Evolutionary conservation across 2,329 filamentous ascomycete species (phyloP).

Genomic region (Aspergillus terreus): DNA sequence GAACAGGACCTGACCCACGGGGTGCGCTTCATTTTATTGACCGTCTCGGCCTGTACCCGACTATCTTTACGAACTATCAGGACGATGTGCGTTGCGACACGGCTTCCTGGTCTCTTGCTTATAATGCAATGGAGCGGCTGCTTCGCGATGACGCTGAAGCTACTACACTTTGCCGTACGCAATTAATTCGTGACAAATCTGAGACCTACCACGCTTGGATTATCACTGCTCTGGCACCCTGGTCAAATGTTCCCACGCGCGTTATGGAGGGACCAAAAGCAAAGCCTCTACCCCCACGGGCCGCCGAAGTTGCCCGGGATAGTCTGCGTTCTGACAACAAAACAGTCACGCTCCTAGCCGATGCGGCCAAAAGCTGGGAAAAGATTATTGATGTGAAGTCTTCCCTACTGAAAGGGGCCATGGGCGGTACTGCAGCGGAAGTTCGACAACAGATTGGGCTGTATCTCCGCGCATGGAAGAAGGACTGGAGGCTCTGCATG

Average conservation of each 20-base stretch:
- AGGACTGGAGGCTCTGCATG: slow-evolving; percentile 39
- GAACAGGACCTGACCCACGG: slow-evolving; percentile 36
- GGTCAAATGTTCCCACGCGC: slow-evolving; percentile 51
- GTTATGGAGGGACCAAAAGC: slow-evolving; percentile 38
- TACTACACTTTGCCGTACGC: slow-evolving; percentile 31
- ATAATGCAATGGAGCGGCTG: slow-evolving; percentile 59
- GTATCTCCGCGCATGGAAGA: slow-evolving; percentile 32
- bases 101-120: slow-evolving; percentile 59
- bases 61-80: slow-evolving; percentile 40
- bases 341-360: slow-evolving; percentile 63
- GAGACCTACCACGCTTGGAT: slow-evolving; percentile 73
- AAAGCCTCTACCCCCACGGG: slow-evolving; percentile 56
- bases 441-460: slow-evolving; percentile 35
- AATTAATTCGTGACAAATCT: slow-evolving; percentile 60
- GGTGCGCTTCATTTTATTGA: slow-evolving; percentile 38
- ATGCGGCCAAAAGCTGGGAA: slow-evolving; percentile 58
- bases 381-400: slow-evolving; percentile 62
- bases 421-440: slow-evolving; percentile 29
- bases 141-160: slow-evolving; percentile 35
- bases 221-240: slow-evolving; percentile 71
- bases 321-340: slow-evolving; percentile 79
- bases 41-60: slow-evolving; percentile 34
- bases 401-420: slow-evolving; percentile 22
- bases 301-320: slow-evolving; percentile 65
- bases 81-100: slow-evolving; percentile 56